phyloP scores from a whole-genome alignment of 164 flowering plant species.

The Annona squamosa region DNA sequence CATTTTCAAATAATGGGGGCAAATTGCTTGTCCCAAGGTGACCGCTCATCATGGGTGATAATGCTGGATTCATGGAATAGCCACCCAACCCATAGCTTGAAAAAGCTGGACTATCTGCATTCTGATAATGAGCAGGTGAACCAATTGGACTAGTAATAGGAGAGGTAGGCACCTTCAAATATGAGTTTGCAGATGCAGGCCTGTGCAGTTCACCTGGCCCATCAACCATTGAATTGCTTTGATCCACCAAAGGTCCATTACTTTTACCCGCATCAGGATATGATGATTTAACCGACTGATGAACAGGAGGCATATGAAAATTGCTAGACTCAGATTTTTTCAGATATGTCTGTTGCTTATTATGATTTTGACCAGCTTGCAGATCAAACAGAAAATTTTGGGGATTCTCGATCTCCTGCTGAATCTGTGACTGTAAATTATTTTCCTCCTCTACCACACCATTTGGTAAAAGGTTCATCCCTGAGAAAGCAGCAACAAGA shows the following conservation, averaged over 20 bases:
- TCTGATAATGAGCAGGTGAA: slow-evolving; percentile 42
- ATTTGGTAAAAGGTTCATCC: slow-evolving; percentile 58
- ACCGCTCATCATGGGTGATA: slow-evolving; percentile 47
- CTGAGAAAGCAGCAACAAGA: slow-evolving; percentile 60
- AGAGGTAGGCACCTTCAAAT: slow-evolving; percentile 4
- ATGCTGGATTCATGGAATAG: slow-evolving; percentile 45
- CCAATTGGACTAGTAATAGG: slow-evolving; percentile 31
- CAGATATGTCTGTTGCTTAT: slow-evolving; percentile 36
- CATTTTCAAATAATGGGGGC: slow-evolving; percentile 56
- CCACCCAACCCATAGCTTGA: slow-evolving; percentile 47
- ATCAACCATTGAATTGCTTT: slow-evolving; percentile 25
- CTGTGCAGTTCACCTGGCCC: slow-evolving; percentile 30
- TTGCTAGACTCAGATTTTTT: slow-evolving; percentile 35
- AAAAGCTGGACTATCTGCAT: slow-evolving; percentile 33
- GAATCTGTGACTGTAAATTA: slow-evolving; percentile 29
- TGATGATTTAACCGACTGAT: slow-evolving; percentile 30
- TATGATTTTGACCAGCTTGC: slow-evolving; percentile 38
- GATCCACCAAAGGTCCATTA: slow-evolving; percentile 26
- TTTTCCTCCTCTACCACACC: slow-evolving; percentile 36
- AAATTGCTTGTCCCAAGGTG: slow-evolving; percentile 48
- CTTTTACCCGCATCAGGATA: slow-evolving; percentile 30
- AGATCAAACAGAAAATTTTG: slow-evolving; percentile 34
- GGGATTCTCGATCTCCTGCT: slow-evolving; percentile 36
- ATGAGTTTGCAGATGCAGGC: slow-evolving; percentile 8
- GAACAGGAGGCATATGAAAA: slow-evolving; percentile 21